Base-by-base conservation (phyloP, 2,329 filamentous ascomycete species). In the Epichloe scottii region DNA sequence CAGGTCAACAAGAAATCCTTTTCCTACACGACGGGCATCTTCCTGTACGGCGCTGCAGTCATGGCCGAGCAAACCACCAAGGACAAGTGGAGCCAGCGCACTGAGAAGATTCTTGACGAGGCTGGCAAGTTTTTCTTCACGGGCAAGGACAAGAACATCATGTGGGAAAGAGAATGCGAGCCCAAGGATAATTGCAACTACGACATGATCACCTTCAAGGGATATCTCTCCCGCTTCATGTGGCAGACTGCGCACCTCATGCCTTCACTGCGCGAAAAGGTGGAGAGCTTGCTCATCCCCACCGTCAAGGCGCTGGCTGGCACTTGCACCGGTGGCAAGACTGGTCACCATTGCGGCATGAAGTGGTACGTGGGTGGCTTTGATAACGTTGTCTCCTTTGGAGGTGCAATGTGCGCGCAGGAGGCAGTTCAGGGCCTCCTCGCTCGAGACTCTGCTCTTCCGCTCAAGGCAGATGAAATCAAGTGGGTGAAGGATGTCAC, bases 91-190 rank as follows among this genome's bases (percentile, higher is more conserved):
- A 63, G 65, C 10, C 64, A 74, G 14, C 76, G 79, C 41, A 70
- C 78, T 1, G 59, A 70, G 47, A 68, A 71, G 21, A 70, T 85
- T 23, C 64, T 85, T 19, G 64, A 71, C 23, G 76, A 75, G 23
- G 67, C 75, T 3, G 68, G 65, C 23, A 70, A 69, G 62, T 84
- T 79, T 65, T 81, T 84, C 68, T 66, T 63, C 45, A 72, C 74
- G 4, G 60, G 69, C 15, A 76, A 79, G 57, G 66, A 72, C 5
- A 76, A 78, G 21, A 69, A 79, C 59, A 67, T 85, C 64, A 80
- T 87, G 76, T 80, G 72, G 60, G 83, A 87, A 65, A 71, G 71
- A 43, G 77, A 79, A n/a, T 87, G 84, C 68, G 84, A 87, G 63
- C 67, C 65, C 4, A 65, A 70, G 53, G 66, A 68, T 49, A 70